phyloP scores from a whole-genome alignment of 495 filamentous ascomycete species.

The Symbiotaphrina buchneri region DNA sequence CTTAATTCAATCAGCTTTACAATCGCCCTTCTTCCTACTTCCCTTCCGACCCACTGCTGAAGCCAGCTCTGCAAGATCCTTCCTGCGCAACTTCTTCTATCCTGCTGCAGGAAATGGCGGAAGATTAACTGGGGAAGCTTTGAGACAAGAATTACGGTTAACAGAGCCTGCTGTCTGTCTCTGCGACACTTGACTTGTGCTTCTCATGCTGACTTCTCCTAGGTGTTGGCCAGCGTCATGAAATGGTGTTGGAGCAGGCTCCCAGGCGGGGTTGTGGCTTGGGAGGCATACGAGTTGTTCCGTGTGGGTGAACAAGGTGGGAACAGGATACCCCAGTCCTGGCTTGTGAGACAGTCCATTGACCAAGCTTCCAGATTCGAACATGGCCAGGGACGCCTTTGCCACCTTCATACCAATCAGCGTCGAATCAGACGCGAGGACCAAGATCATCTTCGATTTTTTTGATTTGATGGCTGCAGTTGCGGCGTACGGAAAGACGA shows the following conservation, averaged over 20 bases:
- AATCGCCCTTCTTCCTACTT: conserved; percentile 83
- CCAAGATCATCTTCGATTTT: conserved; percentile 84
- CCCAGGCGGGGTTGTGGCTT: conserved; percentile 78
- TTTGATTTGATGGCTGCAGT: conserved; percentile 81
- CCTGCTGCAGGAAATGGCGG: conserved; percentile 17
- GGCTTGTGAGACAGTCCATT: not conserved
- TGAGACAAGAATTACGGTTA: conserved; percentile 75
- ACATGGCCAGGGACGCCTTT: conserved; percentile 80
- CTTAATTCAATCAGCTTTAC: conserved; percentile 33
- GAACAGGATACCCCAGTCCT: not conserved
- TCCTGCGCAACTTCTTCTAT: conserved; percentile 86
- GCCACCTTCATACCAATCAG: conserved; percentile 90
- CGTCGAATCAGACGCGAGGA: conserved; percentile 69
- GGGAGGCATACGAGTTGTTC: conserved; percentile 94
- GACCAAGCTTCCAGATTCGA: conserved; percentile 41
- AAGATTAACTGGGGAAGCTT: conserved; percentile 35
- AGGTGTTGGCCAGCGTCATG: conserved; percentile 83
- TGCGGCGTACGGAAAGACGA: conserved; percentile 68
- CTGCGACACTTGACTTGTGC: conserved; percentile 5
- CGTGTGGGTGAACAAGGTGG: conserved; percentile 83
- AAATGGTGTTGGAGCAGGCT: conserved; percentile 99
- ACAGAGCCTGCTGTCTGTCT: conserved; percentile 72
- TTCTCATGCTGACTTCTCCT: conserved; percentile 1
- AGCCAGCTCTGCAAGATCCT: conserved; percentile 70
- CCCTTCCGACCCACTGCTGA: conserved; percentile 88